Evolutionary conservation across 495 filamentous ascomycete genomes (phyloP).

Genomic region (Schizothecium vesticola): DNA sequence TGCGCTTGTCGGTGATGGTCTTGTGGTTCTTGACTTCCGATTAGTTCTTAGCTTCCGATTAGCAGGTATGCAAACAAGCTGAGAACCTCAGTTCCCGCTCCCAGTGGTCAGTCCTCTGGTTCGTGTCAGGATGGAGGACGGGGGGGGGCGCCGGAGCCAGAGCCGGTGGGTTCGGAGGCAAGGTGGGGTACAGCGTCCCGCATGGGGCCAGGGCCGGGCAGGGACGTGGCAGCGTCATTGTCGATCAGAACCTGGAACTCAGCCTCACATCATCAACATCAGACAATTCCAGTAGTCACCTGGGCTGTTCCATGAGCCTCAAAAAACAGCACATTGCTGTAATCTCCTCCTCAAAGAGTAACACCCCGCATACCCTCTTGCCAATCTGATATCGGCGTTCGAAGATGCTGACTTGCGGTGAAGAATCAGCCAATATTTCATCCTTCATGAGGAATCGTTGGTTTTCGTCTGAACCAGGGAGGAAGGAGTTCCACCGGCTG

Average conservation of each 20-base stretch:
- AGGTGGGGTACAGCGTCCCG: neutral
- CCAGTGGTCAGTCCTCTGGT: neutral
- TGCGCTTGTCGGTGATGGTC: neutral
- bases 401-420: neutral
- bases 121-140: neutral
- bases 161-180: neutral
- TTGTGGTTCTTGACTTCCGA: neutral
- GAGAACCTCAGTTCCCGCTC: neutral
- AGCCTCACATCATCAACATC: neutral
- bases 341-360: neutral
- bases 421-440: neutral
- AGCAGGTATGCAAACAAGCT: neutral
- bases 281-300: neutral
- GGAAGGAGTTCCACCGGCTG: neutral
- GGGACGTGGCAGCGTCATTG: too few species aligned
- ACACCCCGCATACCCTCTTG: neutral
- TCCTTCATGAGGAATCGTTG: neutral
- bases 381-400: neutral
- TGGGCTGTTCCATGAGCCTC: neutral
- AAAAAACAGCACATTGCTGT: neutral
- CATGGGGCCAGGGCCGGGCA: neutral
- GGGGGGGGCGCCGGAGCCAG: neutral
- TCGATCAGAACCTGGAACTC: neutral
- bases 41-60: neutral
- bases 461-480: neutral